Conservation (phyloP, 495 filamentous ascomycete genomes). For the Aspergillus mulundensis region DNA sequence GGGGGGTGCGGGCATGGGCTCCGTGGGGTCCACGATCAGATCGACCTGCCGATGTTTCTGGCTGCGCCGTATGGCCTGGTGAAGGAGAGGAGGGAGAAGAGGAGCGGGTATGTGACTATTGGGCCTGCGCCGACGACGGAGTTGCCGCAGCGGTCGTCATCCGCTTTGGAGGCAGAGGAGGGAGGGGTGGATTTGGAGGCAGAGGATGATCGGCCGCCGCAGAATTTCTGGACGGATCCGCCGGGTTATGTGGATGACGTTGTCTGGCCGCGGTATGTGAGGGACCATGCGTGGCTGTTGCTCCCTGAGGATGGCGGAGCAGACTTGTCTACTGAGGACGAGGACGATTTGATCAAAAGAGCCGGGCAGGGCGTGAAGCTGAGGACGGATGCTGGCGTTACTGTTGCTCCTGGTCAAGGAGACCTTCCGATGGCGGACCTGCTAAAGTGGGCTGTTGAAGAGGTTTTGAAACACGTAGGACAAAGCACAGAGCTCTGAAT, state of each 20-base stretch:
- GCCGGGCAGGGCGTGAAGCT: conserved; percentile 33
- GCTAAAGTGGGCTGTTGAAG: conserved; percentile 44
- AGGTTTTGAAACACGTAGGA: conserved; percentile 29
- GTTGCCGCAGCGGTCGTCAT: conserved; percentile 3
- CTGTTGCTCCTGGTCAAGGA: conserved; percentile 37
- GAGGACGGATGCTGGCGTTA: conserved; percentile 34
- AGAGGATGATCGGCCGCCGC: conserved; percentile 43
- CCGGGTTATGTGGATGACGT: conserved; percentile 90
- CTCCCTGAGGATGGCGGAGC: conserved; percentile 52
- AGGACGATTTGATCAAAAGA: conserved; percentile 25
- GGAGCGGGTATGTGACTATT: conserved; percentile 82
- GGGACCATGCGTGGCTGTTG: conserved; percentile 74
- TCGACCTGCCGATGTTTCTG: conserved; percentile 75
- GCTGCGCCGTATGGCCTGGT: conserved; percentile 56
- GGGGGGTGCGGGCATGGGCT: conserved; percentile 17
- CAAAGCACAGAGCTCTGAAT: neutral
- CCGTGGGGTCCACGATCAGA: conserved; percentile 44
- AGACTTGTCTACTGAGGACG: conserved; percentile 22
- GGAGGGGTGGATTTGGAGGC: conserved; percentile 32
- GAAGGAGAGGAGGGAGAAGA: conserved; percentile 61
- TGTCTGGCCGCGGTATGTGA: conserved; percentile 91
- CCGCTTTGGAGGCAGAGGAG: neutral
- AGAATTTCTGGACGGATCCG: conserved; percentile 92
- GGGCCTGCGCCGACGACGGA: conserved; percentile 36
- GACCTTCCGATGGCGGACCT: conserved; percentile 30